Base-by-base conservation (phyloP, 225 moss, liverwort and hornwort genomes). In the Polytrichum commune region DNA sequence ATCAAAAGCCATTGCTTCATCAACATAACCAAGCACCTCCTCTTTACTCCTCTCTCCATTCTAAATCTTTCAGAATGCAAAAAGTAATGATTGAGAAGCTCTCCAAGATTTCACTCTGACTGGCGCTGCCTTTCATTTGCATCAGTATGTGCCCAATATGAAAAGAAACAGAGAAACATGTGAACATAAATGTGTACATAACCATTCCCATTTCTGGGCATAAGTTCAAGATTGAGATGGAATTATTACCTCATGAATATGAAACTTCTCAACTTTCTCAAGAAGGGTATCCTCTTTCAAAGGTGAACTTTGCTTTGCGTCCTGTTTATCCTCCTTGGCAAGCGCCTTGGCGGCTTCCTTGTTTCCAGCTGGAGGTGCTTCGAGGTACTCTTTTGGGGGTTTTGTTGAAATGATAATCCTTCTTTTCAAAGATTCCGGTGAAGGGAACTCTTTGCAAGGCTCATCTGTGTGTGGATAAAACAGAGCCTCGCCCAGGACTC, bases 401-500 rank as follows among this genome's bases (percentile, higher is more conserved):
- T 97, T 97, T 2, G 97, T 97, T 8, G 94, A 97, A 54, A 96
- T 78, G 4, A 96, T 72, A 24, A 96, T 90, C n/a, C 77, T 74
- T 23, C 73, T 55, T 70, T 87, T 93, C 65, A 93, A 65, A 1
- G 77, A 63, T 13, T 90, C 96, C 18, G 93, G 96, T 24, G 88
- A 89, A 9, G 84, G 85, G 29, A 96, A 92, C 73, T 86, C 89
- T 18, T 27, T 69, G 5, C 90, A 81, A 38, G 73, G 81, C 63
- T 88, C 85, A 27, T 74, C 5, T 29, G 74, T 25, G 6, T 64
- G 38, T 22, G 96, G 93, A 68, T 82, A 76, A 53, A 68, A 84
- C 54, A 93, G 73, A 55, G 73, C 27, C 0, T 84, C 74, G 54
- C 90, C 91, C 63, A 96, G 66, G 2, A 89, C 35, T 13, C 75